Evolutionary conservation across 768 basidiomycete species (phyloP).

Genomic region (Calocera viscosa): DNA sequence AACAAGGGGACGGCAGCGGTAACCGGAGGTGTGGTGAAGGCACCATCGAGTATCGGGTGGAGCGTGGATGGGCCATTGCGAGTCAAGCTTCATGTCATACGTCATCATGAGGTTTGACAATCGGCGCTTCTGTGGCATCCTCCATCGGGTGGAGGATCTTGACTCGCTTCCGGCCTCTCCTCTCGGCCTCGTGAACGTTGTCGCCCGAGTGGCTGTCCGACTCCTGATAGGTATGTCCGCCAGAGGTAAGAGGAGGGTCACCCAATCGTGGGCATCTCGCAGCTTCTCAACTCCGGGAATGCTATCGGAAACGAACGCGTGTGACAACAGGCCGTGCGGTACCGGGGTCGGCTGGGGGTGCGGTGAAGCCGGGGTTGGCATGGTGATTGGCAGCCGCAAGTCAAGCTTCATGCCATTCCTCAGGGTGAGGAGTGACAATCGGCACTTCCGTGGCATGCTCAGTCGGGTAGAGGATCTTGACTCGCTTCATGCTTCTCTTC

Average conservation of each 20-base stretch:
- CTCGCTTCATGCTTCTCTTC: background rate
- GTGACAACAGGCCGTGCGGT: too few species aligned
- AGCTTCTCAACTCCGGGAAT: too few species aligned
- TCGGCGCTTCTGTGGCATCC: background rate
- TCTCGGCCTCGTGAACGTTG: background rate
- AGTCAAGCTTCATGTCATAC: background rate
- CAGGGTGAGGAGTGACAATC: background rate
- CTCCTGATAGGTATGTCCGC: background rate
- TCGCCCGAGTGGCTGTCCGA: background rate
- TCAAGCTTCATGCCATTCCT: background rate
- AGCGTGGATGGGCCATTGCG: background rate
- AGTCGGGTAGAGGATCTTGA: background rate
- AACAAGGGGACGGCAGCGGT: background rate
- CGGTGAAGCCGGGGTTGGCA: slow-evolving; percentile 2
- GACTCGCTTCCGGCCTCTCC: background rate
- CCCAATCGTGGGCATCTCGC: too few species aligned
- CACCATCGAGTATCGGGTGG: background rate
- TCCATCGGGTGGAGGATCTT: background rate
- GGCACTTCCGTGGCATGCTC: background rate
- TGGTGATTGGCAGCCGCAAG: background rate
- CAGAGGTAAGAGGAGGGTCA: too few species aligned
- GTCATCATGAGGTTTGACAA: background rate
- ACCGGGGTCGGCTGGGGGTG: too few species aligned
- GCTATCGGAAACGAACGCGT: too few species aligned
- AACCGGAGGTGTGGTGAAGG: background rate